Percentiles rank a stretch among this genome's conserved stretches.
These are phyloP conservation scores for Nakaseomyces delphensis DNA, from an alignment of 1,139 yeast genomes.

Conservation along the genomic window DNA sequence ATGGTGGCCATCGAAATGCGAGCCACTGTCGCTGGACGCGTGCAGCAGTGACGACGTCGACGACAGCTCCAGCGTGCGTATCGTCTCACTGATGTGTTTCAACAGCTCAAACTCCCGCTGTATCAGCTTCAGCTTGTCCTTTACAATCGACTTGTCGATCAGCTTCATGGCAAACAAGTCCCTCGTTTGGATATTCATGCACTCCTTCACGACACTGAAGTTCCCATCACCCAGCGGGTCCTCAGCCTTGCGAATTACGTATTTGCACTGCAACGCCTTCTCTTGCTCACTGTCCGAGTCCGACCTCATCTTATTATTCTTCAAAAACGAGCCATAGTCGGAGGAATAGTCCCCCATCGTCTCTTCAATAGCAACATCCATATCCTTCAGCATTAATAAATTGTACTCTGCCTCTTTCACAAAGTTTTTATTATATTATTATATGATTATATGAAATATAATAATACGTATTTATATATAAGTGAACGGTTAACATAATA, in stretches of 20 bases:
- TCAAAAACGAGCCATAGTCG: constrained; percentile 6
- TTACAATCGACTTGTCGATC: constrained; percentile 23
- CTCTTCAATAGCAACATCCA: constrained; percentile 3
- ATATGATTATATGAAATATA: too few relatives aligned
- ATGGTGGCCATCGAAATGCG: constrained; percentile 38
- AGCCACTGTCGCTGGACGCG: not conserved
- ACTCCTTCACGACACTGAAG: constrained; percentile 31
- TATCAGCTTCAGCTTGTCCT: constrained; percentile 26
- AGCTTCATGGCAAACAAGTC: constrained; percentile 30
- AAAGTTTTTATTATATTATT: not conserved
- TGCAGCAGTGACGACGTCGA: constrained; percentile 7
- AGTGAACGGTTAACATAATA: too few relatives aligned
- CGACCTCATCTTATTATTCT: constrained; percentile 2
- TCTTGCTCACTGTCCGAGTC: constrained; percentile 9
- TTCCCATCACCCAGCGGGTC: constrained; percentile 29
- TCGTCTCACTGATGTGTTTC: constrained; percentile 19
- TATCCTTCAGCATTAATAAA: constrained; percentile 3
- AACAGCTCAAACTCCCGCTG: constrained; percentile 29
- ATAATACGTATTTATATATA: too few relatives aligned
- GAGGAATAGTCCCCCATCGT: constrained; percentile 4
- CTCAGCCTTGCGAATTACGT: constrained; percentile 20
- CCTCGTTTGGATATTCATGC: constrained; percentile 26
- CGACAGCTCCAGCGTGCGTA: constrained; percentile 19
- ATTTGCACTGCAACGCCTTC: constrained; percentile 22
- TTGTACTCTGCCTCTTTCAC: not conserved